A percentile compares a stretch with the other conserved stretches of the same genome.
These are phyloP conservation scores for Rhizophagus sp. DNA, from an alignment of 192 early-diverging fungal genomes.

Conservation along the genomic window DNA sequence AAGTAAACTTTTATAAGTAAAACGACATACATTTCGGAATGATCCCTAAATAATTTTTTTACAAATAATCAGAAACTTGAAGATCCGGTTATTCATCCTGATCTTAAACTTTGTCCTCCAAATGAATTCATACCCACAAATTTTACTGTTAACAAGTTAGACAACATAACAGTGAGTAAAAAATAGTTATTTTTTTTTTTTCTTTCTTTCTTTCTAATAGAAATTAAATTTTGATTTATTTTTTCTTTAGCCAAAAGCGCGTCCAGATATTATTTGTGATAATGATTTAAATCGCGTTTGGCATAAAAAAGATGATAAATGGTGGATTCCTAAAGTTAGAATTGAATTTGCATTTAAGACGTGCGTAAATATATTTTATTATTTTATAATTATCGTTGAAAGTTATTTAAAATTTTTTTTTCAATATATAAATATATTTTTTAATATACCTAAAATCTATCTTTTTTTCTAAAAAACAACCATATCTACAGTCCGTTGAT, in stretches of 20 bases:
- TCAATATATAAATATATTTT: background rate
- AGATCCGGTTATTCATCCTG: conserved; percentile 48
- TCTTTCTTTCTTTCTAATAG: too few species aligned
- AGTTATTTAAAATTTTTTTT: background rate
- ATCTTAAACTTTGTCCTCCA: conserved; percentile 65
- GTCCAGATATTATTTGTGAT: conserved; percentile 63
- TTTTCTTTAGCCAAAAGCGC: conserved; percentile 28
- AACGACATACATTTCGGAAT: background rate
- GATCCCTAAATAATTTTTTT: background rate
- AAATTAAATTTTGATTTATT: background rate
- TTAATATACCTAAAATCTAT: background rate
- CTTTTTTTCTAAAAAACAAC: background rate
- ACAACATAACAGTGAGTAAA: conserved; percentile 24
- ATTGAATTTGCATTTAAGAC: conserved; percentile 63
- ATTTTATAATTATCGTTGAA: background rate
- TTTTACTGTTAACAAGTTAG: conserved; percentile 63
- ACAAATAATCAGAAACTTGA: background rate
- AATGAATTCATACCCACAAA: conserved; percentile 89
- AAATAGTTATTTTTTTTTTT: background rate
- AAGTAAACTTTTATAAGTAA: background rate
- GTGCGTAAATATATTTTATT: background rate
- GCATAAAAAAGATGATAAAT: conserved; percentile 95
- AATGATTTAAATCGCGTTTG: conserved; percentile 69
- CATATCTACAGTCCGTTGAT: conserved; percentile 58
- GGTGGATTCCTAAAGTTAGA: conserved; percentile 87